phyloP scores from a whole-genome alignment of 768 basidiomycete genomes.

The Termitomyces eurrhizus region DNA sequence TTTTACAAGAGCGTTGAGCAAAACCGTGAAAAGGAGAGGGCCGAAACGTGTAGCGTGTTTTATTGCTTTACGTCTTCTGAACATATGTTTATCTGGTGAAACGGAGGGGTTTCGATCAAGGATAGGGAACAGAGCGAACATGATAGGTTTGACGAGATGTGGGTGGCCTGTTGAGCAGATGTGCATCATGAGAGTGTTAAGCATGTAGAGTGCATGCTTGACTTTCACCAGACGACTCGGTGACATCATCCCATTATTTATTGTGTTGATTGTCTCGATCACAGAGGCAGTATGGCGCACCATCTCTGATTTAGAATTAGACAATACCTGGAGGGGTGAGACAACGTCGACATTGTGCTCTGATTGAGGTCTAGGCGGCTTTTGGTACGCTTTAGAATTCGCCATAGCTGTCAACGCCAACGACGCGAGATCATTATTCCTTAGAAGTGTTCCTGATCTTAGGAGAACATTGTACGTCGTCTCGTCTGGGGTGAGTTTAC shows the following conservation, averaged over 20 bases:
- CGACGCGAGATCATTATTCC: slow-evolving; percentile 38
- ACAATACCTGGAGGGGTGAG: slow-evolving; percentile 4
- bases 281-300: not conserved
- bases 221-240: slow-evolving; percentile 18
- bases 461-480: slow-evolving; percentile 58
- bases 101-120: slow-evolving; percentile 23
- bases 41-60: slow-evolving; percentile 46
- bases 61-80: slow-evolving; percentile 26
- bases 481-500: slow-evolving; percentile 40
- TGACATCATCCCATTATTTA: slow-evolving; percentile 8
- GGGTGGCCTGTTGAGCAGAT: slow-evolving; percentile 48
- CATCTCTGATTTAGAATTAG: not conserved
- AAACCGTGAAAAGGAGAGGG: slow-evolving; percentile 52
- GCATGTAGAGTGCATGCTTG: slow-evolving; percentile 35
- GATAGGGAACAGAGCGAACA: slow-evolving; percentile 59
- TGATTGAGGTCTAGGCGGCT: not conserved
- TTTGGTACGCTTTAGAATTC: not conserved
- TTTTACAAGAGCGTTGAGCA: slow-evolving; percentile 61
- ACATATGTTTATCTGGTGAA: slow-evolving; percentile 24
- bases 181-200: slow-evolving; percentile 50
- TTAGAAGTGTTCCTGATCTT: slow-evolving; percentile 49
- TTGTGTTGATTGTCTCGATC: not conserved
- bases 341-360: not conserved
- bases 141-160: slow-evolving; percentile 36
- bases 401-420: slow-evolving; percentile 27